Percentiles rank a stretch among this genome's conserved stretches.
Evolutionary conservation across 2,329 filamentous ascomycete genomes (phyloP).

Genomic region (Orbilia brochopaga): DNA sequence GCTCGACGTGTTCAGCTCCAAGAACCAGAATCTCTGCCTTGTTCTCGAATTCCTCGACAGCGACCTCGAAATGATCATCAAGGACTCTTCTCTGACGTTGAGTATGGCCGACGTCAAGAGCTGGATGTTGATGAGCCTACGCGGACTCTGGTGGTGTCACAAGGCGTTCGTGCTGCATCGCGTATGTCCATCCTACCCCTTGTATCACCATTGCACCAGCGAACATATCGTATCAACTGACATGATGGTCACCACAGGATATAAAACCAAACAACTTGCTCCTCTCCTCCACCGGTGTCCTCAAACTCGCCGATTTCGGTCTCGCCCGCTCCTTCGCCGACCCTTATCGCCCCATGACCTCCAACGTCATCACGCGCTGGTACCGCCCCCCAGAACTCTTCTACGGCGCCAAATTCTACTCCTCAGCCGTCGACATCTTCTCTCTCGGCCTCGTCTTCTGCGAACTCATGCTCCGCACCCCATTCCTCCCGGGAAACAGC

Average conservation of each 20-base stretch:
- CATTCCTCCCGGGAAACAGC: slow-evolving; percentile 81
- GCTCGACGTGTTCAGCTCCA: slow-evolving; percentile 90
- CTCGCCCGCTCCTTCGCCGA: slow-evolving; percentile 88
- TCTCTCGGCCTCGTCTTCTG: slow-evolving; percentile 91
- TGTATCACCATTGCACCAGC: neutral
- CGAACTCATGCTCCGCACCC: slow-evolving; percentile 81
- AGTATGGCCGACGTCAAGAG: slow-evolving; percentile 90
- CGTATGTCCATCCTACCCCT: slow-evolving; percentile 32
- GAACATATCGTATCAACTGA: neutral
- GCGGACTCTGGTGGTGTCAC: slow-evolving; percentile 95
- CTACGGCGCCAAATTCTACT: slow-evolving; percentile 87
- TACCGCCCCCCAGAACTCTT: slow-evolving; percentile 93
- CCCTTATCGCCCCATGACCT: slow-evolving; percentile 85
- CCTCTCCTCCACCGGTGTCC: slow-evolving; percentile 87
- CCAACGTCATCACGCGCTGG: slow-evolving; percentile 95
- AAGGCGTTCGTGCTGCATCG: slow-evolving; percentile 92
- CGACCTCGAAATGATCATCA: slow-evolving; percentile 92
- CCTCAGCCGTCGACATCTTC: slow-evolving; percentile 91
- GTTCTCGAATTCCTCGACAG: slow-evolving; percentile 95
- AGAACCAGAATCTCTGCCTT: slow-evolving; percentile 94
- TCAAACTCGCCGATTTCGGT: slow-evolving; percentile 98
- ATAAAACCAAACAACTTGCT: slow-evolving; percentile 99
- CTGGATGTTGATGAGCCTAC: slow-evolving; percentile 97
- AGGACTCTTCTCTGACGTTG: slow-evolving; percentile 82
- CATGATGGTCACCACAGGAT: slow-evolving; percentile 63